phyloP scores from a whole-genome alignment of 2,329 filamentous ascomycete species.

The Alternaria brassicicola region DNA sequence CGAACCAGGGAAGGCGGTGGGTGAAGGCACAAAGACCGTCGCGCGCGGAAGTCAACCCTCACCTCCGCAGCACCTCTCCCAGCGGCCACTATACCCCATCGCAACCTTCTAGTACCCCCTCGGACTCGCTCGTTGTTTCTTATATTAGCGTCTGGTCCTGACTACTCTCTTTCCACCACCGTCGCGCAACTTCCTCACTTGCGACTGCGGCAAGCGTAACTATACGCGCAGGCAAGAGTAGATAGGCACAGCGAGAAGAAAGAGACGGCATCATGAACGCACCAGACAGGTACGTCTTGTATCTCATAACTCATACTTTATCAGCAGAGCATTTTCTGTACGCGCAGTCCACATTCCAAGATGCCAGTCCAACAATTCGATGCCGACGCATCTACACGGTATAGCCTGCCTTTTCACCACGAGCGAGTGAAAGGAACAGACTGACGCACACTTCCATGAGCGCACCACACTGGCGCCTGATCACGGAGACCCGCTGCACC shows the following conservation, averaged over 20 bases:
- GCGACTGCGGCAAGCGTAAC: slow-evolving; percentile 1
- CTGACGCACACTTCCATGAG: background rate
- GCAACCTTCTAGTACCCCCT: background rate
- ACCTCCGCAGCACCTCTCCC: slow-evolving; percentile 15
- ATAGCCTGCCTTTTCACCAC: slow-evolving; percentile 8
- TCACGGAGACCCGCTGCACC: background rate
- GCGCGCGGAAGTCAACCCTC: slow-evolving; percentile 12
- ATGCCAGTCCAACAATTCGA: background rate
- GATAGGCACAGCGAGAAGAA: slow-evolving; percentile 7
- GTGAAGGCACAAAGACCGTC: slow-evolving; percentile 24
- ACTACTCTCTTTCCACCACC: background rate
- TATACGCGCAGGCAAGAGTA: slow-evolving; percentile 1
- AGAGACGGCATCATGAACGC: slow-evolving; percentile 44
- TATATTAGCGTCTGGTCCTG: background rate
- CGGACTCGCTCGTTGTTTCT: background rate
- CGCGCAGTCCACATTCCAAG: slow-evolving; percentile 9
- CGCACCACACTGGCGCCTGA: background rate
- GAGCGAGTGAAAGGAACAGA: background rate
- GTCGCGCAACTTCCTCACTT: slow-evolving; percentile 1
- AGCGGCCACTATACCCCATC: background rate
- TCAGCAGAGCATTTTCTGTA: background rate
- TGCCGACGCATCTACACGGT: slow-evolving; percentile 3
- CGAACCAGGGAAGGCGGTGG: slow-evolving; percentile 19
- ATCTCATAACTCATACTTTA: background rate
- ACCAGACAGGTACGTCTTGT: slow-evolving; percentile 43